Conservation (phyloP, 495 filamentous ascomycete species). For the Aspergillus steynii region DNA sequence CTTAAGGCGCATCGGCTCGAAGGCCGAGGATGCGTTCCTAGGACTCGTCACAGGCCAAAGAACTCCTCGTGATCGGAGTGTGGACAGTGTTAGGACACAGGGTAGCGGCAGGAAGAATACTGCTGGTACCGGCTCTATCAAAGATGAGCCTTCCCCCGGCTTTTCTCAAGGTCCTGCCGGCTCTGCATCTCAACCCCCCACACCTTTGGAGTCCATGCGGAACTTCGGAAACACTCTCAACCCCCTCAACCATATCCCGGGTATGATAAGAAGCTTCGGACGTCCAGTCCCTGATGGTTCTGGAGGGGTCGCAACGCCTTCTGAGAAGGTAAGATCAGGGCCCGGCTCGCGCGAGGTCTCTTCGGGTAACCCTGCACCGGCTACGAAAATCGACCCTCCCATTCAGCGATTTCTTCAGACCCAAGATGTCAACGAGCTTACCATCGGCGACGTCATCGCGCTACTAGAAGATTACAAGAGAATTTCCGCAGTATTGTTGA, state of each 20-base stretch:
- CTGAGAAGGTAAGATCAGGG: conserved; percentile 31
- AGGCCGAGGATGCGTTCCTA: conserved; percentile 58
- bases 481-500: conserved; percentile 53
- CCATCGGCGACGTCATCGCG: conserved; percentile 76
- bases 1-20: conserved; percentile 34
- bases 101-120: conserved; percentile 34
- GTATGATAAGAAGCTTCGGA: conserved; percentile 78
- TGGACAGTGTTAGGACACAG: conserved; percentile 70
- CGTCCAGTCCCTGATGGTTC: conserved; percentile 46
- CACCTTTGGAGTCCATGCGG: conserved; percentile 79
- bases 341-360: conserved; percentile 26
- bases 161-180: conserved; percentile 13
- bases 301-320: conserved; percentile 26
- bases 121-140: conserved; percentile 18
- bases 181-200: conserved; percentile 34
- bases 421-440: conserved; percentile 74
- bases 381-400: conserved; percentile 64
- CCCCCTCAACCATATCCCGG: conserved; percentile 73
- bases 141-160: conserved; percentile 26
- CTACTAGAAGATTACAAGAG: conserved; percentile 86
- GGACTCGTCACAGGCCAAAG: conserved; percentile 63
- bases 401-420: conserved; percentile 80
- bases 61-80: conserved; percentile 68
- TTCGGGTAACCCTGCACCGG: conserved; percentile 18
- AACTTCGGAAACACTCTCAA: conserved; percentile 81